Percentiles rank a stretch among this genome's conserved stretches.
phyloP scores from a whole-genome alignment of 2,329 filamentous ascomycete genomes.

The Stagonosporopsis tanaceti region DNA sequence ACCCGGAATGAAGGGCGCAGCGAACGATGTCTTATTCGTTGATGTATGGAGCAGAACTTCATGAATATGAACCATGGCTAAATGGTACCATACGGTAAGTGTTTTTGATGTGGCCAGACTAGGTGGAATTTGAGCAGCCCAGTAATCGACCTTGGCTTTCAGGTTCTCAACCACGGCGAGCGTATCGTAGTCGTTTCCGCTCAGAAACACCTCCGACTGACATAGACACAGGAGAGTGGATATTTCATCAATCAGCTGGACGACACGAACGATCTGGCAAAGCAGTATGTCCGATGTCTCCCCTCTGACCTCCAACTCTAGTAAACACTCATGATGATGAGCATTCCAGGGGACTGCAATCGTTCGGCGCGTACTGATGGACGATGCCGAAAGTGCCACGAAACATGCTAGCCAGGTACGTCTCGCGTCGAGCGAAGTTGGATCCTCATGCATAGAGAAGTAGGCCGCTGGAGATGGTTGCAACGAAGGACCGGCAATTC shows the following conservation, averaged over 20 bases:
- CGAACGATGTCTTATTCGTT: conserved; percentile 37
- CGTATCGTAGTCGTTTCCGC: conserved; percentile 32
- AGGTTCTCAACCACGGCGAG: conserved; percentile 26
- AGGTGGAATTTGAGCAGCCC: conserved; percentile 35
- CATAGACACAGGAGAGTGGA: conserved; percentile 30
- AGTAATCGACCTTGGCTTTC: conserved; percentile 31
- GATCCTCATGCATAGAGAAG: conserved; percentile 31
- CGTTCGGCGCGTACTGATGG: conserved; percentile 31
- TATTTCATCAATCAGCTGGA: conserved; percentile 32
- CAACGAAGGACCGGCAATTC: conserved; percentile 33
- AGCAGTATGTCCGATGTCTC: conserved; percentile 31
- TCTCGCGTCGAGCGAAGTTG: conserved; percentile 34
- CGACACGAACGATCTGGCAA: conserved; percentile 37
- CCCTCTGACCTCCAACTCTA: conserved; percentile 28
- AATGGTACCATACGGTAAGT: conserved; percentile 37
- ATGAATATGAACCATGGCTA: conserved; percentile 34
- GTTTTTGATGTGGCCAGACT: conserved; percentile 27
- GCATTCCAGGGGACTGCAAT: conserved; percentile 34
- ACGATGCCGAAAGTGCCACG: conserved; percentile 30
- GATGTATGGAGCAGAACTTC: conserved; percentile 37
- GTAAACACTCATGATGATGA: conserved; percentile 33
- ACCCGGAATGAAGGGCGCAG: conserved; percentile 37
- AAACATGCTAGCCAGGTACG: conserved; percentile 43
- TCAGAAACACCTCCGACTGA: conserved; percentile 28
- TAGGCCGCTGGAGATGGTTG: conserved; percentile 35